Conservation (phyloP, 441 rosid species). For the Adansonia rubrostipa region DNA sequence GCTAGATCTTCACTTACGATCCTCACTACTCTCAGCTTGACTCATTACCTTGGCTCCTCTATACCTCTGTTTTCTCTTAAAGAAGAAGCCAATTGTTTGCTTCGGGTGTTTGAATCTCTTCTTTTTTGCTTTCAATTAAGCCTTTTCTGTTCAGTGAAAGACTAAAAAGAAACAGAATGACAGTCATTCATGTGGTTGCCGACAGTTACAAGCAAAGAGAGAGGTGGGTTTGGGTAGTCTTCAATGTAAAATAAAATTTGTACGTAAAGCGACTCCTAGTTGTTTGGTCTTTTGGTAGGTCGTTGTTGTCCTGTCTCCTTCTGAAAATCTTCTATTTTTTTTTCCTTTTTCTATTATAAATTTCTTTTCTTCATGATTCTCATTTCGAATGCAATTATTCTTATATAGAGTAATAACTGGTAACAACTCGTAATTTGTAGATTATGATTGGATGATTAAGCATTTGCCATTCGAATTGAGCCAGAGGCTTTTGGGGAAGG, state of each 20-base stretch:
- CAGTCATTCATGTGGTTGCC: constrained; percentile 31
- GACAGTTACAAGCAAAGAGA: constrained; percentile 40
- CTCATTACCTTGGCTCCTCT: not conserved
- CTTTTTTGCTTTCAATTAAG: not conserved
- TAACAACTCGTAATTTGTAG: not conserved
- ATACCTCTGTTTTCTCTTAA: not conserved
- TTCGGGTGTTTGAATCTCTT: no score
- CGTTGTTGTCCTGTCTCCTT: constrained; percentile 34
- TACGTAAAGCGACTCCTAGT: constrained; percentile 30
- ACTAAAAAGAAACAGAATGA: not conserved
- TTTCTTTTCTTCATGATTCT: not conserved
- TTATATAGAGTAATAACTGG: no score
- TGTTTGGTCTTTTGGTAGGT: constrained; percentile 37
- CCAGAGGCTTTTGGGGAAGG: not conserved
- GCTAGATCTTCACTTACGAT: not conserved
- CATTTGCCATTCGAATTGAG: not conserved
- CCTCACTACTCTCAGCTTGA: constrained; percentile 11
- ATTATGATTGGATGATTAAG: not conserved
- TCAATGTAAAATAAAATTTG: constrained; percentile 37
- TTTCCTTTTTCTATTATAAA: not conserved
- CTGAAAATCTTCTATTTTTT: not conserved
- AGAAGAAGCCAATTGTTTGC: not conserved
- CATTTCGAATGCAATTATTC: not conserved
- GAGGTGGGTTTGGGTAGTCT: constrained; percentile 50
- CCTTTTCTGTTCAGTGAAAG: not conserved